phyloP scores from a whole-genome alignment of 768 basidiomycete genomes.

The Termitomyces sp. region DNA sequence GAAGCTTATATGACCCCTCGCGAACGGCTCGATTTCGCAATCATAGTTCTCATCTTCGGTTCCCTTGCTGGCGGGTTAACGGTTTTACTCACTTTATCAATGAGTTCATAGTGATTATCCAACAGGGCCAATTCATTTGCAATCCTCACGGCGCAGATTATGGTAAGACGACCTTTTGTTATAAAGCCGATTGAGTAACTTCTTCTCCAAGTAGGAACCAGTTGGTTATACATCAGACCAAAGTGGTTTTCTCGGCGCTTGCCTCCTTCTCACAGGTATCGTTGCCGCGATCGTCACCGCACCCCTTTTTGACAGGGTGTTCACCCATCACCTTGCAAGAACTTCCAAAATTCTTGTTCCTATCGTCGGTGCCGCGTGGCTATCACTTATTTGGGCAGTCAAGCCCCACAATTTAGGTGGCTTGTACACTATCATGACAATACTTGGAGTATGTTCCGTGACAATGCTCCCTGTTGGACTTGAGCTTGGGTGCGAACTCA shows the following conservation, averaged over 20 bases:
- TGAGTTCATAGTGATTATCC: background rate
- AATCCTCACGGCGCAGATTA: constrained; percentile 59
- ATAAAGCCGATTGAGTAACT: background rate
- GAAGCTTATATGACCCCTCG: constrained; percentile 54
- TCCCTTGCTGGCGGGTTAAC: constrained; percentile 58
- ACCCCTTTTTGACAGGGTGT: constrained; percentile 78
- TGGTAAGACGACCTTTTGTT: constrained; percentile 37
- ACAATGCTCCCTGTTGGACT: constrained; percentile 71
- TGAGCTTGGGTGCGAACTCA: constrained; percentile 76
- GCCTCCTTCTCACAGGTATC: constrained; percentile 65
- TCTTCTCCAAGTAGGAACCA: constrained; percentile 43
- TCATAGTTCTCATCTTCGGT: constrained; percentile 57
- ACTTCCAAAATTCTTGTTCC: constrained; percentile 59
- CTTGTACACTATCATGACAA: constrained; percentile 59
- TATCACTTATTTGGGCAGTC: constrained; percentile 82
- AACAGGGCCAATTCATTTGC: constrained; percentile 56
- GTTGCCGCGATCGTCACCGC: constrained; percentile 61
- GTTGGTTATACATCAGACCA: constrained; percentile 61
- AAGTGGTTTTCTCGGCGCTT: constrained; percentile 67
- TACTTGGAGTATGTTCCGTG: constrained; percentile 62
- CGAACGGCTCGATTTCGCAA: constrained; percentile 67
- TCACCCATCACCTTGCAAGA: constrained; percentile 64
- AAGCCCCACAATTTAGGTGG: constrained; percentile 52
- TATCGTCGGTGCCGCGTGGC: constrained; percentile 55
- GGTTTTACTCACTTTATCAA: background rate